phyloP scores from a whole-genome alignment of 1,139 yeast genomes.

The Yamadazyma aaseri region DNA sequence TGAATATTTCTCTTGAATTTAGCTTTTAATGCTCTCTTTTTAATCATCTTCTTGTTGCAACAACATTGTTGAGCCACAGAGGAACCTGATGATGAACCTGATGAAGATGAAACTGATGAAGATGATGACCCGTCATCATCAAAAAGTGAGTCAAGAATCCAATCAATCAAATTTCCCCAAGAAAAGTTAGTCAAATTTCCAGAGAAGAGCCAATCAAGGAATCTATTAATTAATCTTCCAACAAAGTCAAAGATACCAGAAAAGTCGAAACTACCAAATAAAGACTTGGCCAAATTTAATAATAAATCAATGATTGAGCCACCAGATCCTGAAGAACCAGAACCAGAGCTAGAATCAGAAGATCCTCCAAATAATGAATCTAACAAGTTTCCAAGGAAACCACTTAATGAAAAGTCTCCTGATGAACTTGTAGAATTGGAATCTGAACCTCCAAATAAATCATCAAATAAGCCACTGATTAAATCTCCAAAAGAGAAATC shows the following conservation, averaged over 20 bases:
- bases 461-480: conserved; percentile 16
- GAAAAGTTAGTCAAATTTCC: conserved; percentile 13
- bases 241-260: conserved; percentile 8
- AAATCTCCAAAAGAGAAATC: conserved; percentile 12
- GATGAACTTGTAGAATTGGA: conserved; percentile 13
- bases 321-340: conserved; percentile 14
- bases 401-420: conserved; percentile 11
- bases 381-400: conserved; percentile 8
- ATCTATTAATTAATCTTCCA: conserved; percentile 10
- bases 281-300: conserved; percentile 3
- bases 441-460: conserved; percentile 16
- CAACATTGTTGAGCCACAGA: conserved; percentile 12
- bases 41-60: conserved; percentile 14
- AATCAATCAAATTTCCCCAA: conserved; percentile 15
- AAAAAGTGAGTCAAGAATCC: conserved; percentile 18
- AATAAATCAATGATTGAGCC: conserved; percentile 6
- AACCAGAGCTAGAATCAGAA: conserved; percentile 10
- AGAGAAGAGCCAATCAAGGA: conserved; percentile 14
- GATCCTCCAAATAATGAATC: conserved; percentile 11
- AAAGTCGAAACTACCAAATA: conserved; percentile 9
- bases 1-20: conserved; percentile 19
- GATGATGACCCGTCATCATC: conserved; percentile 21
- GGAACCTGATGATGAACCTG: conserved; percentile 6
- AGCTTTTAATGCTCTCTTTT: conserved; percentile 19
- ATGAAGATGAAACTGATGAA: conserved; percentile 12